These are phyloP conservation scores for Salix purpurea DNA, from an alignment of 345 rosid species.

Conservation along the genomic window DNA sequence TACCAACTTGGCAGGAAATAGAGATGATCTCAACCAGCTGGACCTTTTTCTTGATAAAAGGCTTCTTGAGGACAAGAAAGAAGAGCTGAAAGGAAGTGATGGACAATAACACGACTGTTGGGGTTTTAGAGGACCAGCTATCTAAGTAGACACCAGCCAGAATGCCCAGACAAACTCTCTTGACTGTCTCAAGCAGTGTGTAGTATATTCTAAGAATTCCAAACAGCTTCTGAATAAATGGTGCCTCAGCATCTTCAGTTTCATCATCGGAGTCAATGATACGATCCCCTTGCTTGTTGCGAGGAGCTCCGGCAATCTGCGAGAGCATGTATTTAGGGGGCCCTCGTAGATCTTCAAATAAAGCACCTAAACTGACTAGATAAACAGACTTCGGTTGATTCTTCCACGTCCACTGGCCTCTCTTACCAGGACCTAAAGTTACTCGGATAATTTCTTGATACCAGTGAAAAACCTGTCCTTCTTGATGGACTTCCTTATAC, in stretches of 20 bases:
- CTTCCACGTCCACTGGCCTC: constrained; percentile 98
- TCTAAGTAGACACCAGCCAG: constrained; percentile 58
- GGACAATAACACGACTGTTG: constrained; percentile 48
- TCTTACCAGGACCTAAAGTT: constrained; percentile 87
- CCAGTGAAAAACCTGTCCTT: constrained; percentile 78
- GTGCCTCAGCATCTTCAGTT: constrained; percentile 93
- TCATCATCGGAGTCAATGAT: constrained; percentile 91
- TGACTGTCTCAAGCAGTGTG: constrained; percentile 59
- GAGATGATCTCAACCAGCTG: constrained; percentile 82
- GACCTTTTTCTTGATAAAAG: constrained; percentile 84
- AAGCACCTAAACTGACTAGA: constrained; percentile 56
- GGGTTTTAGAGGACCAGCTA: constrained; percentile 43
- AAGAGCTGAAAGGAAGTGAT: constrained; percentile 81
- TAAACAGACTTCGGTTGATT: constrained; percentile 37
- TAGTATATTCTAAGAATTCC: constrained; percentile 94
- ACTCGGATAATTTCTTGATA: constrained; percentile 78
- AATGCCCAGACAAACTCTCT: constrained; percentile 57
- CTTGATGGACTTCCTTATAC: constrained; percentile 92
- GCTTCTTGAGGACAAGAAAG: constrained; percentile 81
- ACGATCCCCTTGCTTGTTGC: constrained; percentile 43
- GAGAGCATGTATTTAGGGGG: constrained; percentile 97
- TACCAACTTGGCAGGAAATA: constrained; percentile 52
- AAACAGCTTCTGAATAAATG: constrained; percentile 79
- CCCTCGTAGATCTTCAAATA: constrained; percentile 85
- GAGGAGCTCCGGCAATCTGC: constrained; percentile 55